Conservation (phyloP, 495 filamentous ascomycete species). For the Sordaria brevicollis region DNA sequence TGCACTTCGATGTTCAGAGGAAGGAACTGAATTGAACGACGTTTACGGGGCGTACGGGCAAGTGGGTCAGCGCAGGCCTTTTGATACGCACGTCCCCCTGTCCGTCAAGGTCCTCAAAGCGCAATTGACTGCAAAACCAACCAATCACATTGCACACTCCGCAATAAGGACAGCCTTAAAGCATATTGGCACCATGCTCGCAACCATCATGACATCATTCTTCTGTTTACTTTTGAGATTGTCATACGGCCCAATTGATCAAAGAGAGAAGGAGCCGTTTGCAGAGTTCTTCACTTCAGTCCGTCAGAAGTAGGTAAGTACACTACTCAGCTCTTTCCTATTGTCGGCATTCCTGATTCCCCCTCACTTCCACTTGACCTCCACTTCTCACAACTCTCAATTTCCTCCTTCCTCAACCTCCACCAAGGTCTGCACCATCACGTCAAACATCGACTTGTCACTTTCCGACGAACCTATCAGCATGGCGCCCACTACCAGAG, state of each 20-base stretch:
- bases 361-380: neutral
- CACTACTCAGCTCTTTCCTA: neutral
- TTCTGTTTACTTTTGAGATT: neutral
- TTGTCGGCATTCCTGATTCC: neutral
- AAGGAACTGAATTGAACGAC: neutral
- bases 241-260: neutral
- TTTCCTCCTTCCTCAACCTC: neutral
- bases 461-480: neutral
- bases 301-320: neutral
- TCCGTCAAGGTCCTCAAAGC: neutral
- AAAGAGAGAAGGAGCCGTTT: neutral
- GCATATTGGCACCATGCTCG: neutral
- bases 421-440: neutral
- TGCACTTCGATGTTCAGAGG: neutral
- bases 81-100: neutral
- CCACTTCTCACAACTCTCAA: neutral
- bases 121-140: neutral
- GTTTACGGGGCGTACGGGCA: neutral
- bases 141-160: neutral
- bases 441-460: neutral
- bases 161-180: neutral
- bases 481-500: conserved; percentile 13
- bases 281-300: neutral
- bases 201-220: neutral
- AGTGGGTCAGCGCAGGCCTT: neutral